phyloP scores from a whole-genome alignment of 345 rosid species.

The Microcos paniculata region DNA sequence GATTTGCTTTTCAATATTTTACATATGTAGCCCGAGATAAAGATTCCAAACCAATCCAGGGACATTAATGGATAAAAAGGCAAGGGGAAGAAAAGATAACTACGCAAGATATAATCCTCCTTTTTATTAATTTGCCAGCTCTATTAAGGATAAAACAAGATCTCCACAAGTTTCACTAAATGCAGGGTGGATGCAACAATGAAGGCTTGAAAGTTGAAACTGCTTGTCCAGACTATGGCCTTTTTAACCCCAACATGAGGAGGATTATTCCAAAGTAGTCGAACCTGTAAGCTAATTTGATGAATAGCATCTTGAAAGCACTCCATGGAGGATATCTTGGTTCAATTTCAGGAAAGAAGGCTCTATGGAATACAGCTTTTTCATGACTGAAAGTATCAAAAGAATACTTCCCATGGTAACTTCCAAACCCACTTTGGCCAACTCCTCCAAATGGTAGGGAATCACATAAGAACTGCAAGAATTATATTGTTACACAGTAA shows the following conservation, averaged over 20 bases:
- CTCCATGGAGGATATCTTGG: conserved; percentile 90
- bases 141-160: too few species aligned
- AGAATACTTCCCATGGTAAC: conserved; percentile 90
- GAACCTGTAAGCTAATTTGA: conserved; percentile 50
- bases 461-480: conserved; percentile 63
- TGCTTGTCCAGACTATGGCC: not conserved
- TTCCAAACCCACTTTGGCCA: conserved; percentile 78
- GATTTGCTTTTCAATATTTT: too few species aligned
- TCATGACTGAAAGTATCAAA: conserved; percentile 92
- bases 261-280: conserved; percentile 57
- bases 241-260: conserved; percentile 58
- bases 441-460: conserved; percentile 86
- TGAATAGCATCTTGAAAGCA: conserved; percentile 63
- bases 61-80: too few species aligned
- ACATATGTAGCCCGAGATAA: too few species aligned
- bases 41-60: too few species aligned
- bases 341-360: conserved; percentile 61
- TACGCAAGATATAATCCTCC: too few species aligned
- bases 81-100: too few species aligned
- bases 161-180: too few species aligned
- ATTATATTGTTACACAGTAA: not conserved
- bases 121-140: too few species aligned
- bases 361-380: conserved; percentile 71
- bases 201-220: not conserved
- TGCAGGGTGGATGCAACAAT: too few species aligned